Evolutionary conservation across 352 stramenopile species (phyloP).

Genomic region (Sclerospora graminicola): DNA sequence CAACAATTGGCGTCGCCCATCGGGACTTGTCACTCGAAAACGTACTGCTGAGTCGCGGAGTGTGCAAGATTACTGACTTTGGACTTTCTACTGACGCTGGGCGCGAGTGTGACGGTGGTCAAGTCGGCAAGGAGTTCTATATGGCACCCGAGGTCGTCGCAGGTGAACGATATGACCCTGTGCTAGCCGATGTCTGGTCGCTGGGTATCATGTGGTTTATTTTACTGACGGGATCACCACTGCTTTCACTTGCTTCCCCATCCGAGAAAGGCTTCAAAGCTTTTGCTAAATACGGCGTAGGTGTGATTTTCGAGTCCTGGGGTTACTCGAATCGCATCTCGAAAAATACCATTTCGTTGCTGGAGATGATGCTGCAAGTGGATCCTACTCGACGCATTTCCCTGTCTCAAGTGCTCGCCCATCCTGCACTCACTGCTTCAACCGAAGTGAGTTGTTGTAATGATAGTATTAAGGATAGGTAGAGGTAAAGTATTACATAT

Average conservation of each 20-base stretch:
- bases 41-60: conserved; percentile 20
- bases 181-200: conserved; percentile 51
- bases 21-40: conserved; percentile 53
- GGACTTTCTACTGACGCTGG: conserved; percentile 23
- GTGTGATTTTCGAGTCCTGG: conserved; percentile 25
- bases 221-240: conserved; percentile 44
- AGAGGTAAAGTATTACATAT: too few relatives aligned
- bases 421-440: background rate
- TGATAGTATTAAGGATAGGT: too few relatives aligned
- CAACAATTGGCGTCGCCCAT: conserved; percentile 24
- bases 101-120: conserved; percentile 13
- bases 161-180: conserved; percentile 28
- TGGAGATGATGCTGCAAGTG: conserved; percentile 26
- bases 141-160: conserved; percentile 53
- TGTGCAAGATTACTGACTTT: conserved; percentile 54
- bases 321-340: conserved; percentile 10
- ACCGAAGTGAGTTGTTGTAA: too few relatives aligned
- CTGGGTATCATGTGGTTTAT: conserved; percentile 60
- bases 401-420: conserved; percentile 8
- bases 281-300: conserved; percentile 13
- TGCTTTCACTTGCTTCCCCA: conserved; percentile 24
- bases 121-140: conserved; percentile 52
- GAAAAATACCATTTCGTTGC: conserved; percentile 4
- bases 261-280: conserved; percentile 21
- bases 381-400: conserved; percentile 12